A percentile compares a stretch with the other conserved stretches of the same genome.
phyloP scores from a whole-genome alignment of 2,329 filamentous ascomycete species.

The Claviceps digitariae region DNA sequence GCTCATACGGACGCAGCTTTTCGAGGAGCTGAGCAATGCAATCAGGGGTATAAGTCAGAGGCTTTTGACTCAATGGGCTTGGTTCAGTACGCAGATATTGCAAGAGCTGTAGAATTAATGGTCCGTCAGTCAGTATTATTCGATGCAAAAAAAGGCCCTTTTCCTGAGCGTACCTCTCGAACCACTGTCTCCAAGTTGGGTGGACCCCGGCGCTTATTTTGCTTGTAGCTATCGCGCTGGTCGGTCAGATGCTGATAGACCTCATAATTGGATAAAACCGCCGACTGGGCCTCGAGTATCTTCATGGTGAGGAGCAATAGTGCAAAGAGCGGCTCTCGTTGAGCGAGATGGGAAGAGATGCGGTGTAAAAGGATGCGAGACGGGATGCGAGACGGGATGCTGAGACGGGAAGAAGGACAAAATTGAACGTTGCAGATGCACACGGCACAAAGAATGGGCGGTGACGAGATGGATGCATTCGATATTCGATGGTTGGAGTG shows the following conservation, averaged over 20 bases:
- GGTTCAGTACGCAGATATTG: constrained; percentile 44
- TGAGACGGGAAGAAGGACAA: too few species aligned
- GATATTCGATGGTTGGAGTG: not conserved
- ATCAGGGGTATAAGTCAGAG: constrained; percentile 36
- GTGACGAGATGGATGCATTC: not conserved
- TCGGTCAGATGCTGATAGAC: constrained; percentile 52
- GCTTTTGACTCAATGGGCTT: constrained; percentile 41
- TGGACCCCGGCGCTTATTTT: constrained; percentile 36
- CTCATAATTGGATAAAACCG: constrained; percentile 59
- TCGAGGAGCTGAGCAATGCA: constrained; percentile 41
- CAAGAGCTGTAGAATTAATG: constrained; percentile 32
- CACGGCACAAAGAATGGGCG: not conserved
- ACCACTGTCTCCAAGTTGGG: constrained; percentile 48
- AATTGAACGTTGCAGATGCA: not conserved
- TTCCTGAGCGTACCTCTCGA: constrained; percentile 39
- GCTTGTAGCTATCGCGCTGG: constrained; percentile 38
- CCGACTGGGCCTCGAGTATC: constrained; percentile 57
- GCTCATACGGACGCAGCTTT: constrained; percentile 40
- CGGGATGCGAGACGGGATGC: too few species aligned
- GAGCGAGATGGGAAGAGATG: not conserved
- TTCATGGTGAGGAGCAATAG: constrained; percentile 42
- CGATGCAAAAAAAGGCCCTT: not conserved
- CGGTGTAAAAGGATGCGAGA: too few species aligned
- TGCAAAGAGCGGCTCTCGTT: not conserved
- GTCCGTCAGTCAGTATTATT: not conserved